Evolutionary conservation across 257 asterid genomes (phyloP).

Genomic region (Haberlea rhodopensis): DNA sequence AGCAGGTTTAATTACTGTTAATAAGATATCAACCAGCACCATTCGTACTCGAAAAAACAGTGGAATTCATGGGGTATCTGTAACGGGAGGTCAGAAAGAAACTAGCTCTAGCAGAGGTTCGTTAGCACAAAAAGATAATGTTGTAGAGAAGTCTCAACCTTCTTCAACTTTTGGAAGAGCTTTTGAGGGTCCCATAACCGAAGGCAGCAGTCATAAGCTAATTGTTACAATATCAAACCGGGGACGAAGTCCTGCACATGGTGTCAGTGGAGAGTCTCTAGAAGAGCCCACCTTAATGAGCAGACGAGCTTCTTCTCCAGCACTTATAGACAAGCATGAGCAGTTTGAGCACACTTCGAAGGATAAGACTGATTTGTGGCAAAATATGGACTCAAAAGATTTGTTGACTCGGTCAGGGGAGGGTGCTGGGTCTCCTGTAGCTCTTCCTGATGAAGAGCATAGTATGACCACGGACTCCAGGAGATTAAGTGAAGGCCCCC

Average conservation of each 20-base stretch:
- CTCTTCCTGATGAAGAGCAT: constrained; percentile 31
- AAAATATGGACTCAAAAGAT: constrained; percentile 32
- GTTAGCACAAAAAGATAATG: constrained; percentile 28
- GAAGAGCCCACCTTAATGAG: constrained; percentile 38
- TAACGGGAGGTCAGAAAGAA: constrained; percentile 40
- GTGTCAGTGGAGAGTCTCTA: constrained; percentile 35
- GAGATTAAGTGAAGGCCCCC: constrained; percentile 28
- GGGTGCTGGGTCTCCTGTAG: constrained; percentile 37
- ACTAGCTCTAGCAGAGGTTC: constrained; percentile 33
- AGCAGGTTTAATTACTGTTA: constrained; percentile 32
- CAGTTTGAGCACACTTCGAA: constrained; percentile 29
- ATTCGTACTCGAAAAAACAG: constrained; percentile 33
- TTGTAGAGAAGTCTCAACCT: constrained; percentile 41
- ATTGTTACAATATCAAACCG: constrained; percentile 42
- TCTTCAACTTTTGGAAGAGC: constrained; percentile 28
- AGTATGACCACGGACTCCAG: constrained; percentile 29
- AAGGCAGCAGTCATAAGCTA: constrained; percentile 39
- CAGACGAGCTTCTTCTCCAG: constrained; percentile 46
- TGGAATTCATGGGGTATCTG: constrained; percentile 30
- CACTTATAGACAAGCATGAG: constrained; percentile 36
- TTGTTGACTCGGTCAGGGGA: constrained; percentile 31
- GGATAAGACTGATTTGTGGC: constrained; percentile 36
- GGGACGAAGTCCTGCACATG: constrained; percentile 36
- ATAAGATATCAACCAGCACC: constrained; percentile 32
- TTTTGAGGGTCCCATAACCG: constrained; percentile 29